These are phyloP conservation scores for Pecoramyces ruminantium DNA, from an alignment of 192 early-diverging fungal genomes.

Conservation along the genomic window DNA sequence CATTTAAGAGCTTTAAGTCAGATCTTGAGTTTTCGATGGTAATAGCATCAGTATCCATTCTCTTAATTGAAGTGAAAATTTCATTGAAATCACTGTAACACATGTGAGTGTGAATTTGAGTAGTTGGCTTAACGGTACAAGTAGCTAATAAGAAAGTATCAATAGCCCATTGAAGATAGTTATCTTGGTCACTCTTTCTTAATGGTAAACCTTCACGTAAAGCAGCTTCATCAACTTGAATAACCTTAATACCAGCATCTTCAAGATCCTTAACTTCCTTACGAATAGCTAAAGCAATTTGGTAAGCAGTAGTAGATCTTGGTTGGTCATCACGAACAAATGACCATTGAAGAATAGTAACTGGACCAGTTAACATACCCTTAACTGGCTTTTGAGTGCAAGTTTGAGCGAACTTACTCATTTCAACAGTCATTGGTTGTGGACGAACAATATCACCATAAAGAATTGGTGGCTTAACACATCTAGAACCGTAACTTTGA, in stretches of 20 bases:
- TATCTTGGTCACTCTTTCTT: conserved; percentile 65
- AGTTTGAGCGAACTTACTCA: conserved; percentile 70
- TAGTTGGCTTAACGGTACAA: conserved; percentile 62
- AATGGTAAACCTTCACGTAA: conserved; percentile 97
- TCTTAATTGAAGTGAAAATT: conserved; percentile 85
- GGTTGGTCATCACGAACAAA: conserved; percentile 97
- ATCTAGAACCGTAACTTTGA: conserved; percentile 88
- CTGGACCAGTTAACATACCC: conserved; percentile 97
- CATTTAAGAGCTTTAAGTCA: conserved; percentile 81
- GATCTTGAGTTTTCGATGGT: conserved; percentile 98
- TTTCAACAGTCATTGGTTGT: conserved; percentile 78
- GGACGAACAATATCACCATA: conserved; percentile 89
- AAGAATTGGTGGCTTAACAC: conserved; percentile 93
- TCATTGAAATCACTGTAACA: conserved; percentile 99
- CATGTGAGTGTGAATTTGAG: conserved; percentile 79
- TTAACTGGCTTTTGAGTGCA: conserved; percentile 85
- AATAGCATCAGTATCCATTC: conserved; percentile 75
- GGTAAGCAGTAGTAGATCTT: conserved; percentile 58
- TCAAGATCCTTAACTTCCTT: conserved; percentile 92
- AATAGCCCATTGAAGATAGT: conserved; percentile 91
- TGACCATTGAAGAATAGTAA: conserved; percentile 97
- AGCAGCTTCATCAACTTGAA: conserved; percentile 98
- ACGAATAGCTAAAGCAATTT: conserved; percentile 87
- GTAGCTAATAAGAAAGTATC: conserved; percentile 81
- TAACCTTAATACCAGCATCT: conserved; percentile 72